Base-by-base conservation (phyloP, 2,329 filamentous ascomycete species). In the Westerdykella sp. region DNA sequence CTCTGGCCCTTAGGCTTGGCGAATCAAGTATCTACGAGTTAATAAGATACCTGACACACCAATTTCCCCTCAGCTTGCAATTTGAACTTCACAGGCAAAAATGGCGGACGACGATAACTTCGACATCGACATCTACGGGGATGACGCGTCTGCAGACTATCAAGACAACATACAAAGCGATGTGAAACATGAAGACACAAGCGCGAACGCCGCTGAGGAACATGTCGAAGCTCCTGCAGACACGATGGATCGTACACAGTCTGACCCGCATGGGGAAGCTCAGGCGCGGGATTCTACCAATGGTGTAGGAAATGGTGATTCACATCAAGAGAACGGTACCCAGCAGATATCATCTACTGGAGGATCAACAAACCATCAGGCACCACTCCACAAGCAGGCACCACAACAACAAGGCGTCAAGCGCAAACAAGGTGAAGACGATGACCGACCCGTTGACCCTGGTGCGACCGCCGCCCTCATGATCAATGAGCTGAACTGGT, bases 401-500 rank as follows among this genome's bases (percentile, higher is more conserved):
- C 70, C 69, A 18, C 70, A 70, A 36, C 74, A 75, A 46, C 78
- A 81, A 56, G 79, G 78, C 31, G 70, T 73, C 37, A 84, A 84
- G 62, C 76, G 81, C 44, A 83, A 84, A 61, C 77, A 79, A 46
- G 73, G 70, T 15, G 71, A 64, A 15, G 63, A 72, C 34, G 64
- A 73, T 41, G 76, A 80, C 41, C 71, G 77, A 18, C 73, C 72
- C 1, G 62, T 75, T 5, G 80, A 83, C 46, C 75, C 76, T 2
- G 76, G 76, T 48, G 81, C 81, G 2, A 81, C 78, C 5, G 74
- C 81, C 18, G 89, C 90, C 0, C 70, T 97, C 23, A 81, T 95
- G 65, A 80, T 97, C 42, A 90, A 87, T 2, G 93, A 97, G 39
- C 74, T 98, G 9, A 85, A 87, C 66, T 98, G 93, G 93, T 97